phyloP scores from a whole-genome alignment of 768 basidiomycete genomes.

The Podaxis sp. region DNA sequence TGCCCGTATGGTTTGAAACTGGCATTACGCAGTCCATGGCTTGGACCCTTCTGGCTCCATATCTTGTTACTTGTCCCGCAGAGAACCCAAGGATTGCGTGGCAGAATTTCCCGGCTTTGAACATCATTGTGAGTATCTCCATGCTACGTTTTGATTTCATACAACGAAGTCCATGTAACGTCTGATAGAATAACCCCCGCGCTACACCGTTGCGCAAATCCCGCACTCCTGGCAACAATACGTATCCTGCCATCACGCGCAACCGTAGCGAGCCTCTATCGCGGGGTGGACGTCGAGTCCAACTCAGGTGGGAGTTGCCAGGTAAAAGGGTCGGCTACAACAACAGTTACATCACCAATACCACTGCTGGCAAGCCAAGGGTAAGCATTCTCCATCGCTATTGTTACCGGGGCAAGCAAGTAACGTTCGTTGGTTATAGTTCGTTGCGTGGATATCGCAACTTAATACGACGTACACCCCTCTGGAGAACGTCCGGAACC shows the following conservation, averaged over 20 bases:
- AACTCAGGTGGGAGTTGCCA: constrained; percentile 51
- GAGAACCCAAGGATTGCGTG: constrained; percentile 46
- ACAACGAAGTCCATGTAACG: background rate
- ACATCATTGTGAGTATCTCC: constrained; percentile 33
- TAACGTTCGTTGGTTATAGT: constrained; percentile 25
- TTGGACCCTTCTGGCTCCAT: constrained; percentile 56
- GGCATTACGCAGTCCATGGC: constrained; percentile 60
- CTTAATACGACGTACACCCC: constrained; percentile 57
- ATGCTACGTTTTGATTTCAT: background rate
- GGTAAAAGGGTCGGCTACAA: constrained; percentile 50
- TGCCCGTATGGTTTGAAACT: constrained; percentile 52
- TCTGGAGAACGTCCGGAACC: constrained; percentile 35
- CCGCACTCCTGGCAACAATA: constrained; percentile 27
- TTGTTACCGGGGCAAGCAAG: background rate
- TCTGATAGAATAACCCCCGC: constrained; percentile 19
- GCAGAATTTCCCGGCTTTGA: constrained; percentile 55
- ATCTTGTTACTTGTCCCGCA: constrained; percentile 46
- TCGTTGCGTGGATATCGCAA: constrained; percentile 55
- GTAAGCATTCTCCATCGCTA: constrained; percentile 16
- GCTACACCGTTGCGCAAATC: constrained; percentile 21
- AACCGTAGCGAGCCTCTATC: constrained; percentile 48
- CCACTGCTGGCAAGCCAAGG: constrained; percentile 37
- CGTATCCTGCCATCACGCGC: constrained; percentile 44
- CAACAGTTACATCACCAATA: constrained; percentile 45
- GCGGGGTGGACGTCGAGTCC: constrained; percentile 36